Evolutionary conservation across 768 basidiomycete genomes (phyloP).

Genomic region (Baorangia bicolor): DNA sequence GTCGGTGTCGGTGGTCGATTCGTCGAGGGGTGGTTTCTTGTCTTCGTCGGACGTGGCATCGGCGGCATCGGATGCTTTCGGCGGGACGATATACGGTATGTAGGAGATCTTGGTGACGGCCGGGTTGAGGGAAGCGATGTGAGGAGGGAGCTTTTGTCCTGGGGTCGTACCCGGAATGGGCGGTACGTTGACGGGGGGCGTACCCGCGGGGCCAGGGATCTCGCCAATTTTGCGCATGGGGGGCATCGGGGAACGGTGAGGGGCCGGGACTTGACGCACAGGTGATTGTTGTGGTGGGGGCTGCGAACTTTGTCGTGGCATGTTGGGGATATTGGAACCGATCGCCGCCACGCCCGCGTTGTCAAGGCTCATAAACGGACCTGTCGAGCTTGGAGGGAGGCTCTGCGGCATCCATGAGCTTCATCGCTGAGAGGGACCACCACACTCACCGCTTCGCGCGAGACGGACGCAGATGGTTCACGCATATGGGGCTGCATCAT

Average conservation of each 20-base stretch:
- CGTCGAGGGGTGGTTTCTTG: conserved; percentile 18
- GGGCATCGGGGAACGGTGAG: conserved; percentile 24
- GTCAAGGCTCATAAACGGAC: conserved; percentile 26
- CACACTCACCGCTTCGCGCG: conserved; percentile 26
- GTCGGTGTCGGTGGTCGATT: conserved; percentile 11
- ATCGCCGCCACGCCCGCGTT: conserved; percentile 6
- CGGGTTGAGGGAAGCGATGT: conserved; percentile 33
- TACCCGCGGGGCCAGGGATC: conserved; percentile 4
- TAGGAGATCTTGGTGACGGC: conserved; percentile 33
- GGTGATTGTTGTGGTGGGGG: conserved; percentile 32
- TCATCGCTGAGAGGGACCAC: background rate
- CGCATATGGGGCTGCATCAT: conserved; percentile 30
- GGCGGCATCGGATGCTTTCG: conserved; percentile 17
- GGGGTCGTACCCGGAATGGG: conserved; percentile 28
- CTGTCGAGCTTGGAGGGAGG: conserved; percentile 22
- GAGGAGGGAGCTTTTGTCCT: conserved; percentile 33
- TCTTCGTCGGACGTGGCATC: conserved; percentile 24
- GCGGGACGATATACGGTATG: conserved; percentile 22
- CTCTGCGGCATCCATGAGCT: conserved; percentile 18
- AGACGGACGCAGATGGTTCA: conserved; percentile 22
- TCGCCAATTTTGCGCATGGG: conserved; percentile 24
- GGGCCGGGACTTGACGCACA: conserved; percentile 14
- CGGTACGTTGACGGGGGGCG: conserved; percentile 19
- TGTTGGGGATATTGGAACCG: conserved; percentile 7
- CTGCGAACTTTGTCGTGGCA: conserved; percentile 24